Conservation (phyloP, 192 early-diverging fungal genomes). For the Obelidium mucronatum region DNA sequence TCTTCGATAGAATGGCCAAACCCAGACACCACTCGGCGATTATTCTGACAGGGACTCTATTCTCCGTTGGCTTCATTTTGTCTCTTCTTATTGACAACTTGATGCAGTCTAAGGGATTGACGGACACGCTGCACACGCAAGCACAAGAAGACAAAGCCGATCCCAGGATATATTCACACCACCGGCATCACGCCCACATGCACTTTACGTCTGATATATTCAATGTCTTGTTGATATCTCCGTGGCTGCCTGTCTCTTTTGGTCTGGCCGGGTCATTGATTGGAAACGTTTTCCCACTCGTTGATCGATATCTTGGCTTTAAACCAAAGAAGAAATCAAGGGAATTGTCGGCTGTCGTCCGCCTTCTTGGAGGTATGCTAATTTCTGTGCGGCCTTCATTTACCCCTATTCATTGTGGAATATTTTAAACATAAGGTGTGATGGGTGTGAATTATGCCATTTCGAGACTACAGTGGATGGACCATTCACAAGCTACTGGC, state of each 20-base stretch:
- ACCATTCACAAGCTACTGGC: constrained; percentile 64
- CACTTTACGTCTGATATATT: not conserved
- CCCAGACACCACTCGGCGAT: not conserved
- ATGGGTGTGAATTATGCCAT: constrained; percentile 73
- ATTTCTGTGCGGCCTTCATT: too few relatives aligned
- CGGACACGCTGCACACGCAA: constrained; percentile 52
- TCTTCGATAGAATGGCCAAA: too few relatives aligned
- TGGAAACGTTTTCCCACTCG: constrained; percentile 11
- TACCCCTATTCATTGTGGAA: too few relatives aligned
- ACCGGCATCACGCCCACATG: not conserved
- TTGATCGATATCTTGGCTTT: constrained; percentile 6
- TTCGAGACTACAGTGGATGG: constrained; percentile 69
- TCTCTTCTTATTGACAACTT: constrained; percentile 69
- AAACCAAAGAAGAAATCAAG: constrained; percentile 48
- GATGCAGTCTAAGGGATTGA: constrained; percentile 65
- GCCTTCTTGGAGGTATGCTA: constrained; percentile 52
- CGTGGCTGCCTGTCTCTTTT: constrained; percentile 70
- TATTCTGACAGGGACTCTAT: constrained; percentile 41
- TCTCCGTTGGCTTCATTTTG: constrained; percentile 67
- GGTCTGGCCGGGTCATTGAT: constrained; percentile 57
- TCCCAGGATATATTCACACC: constrained; percentile 25
- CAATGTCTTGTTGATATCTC: constrained; percentile 48
- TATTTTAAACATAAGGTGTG: too few relatives aligned
- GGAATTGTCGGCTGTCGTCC: constrained; percentile 30
- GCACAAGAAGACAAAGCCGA: not conserved